A percentile compares a stretch with the other conserved stretches of the same genome.
Conservation (phyloP, 2,329 filamentous ascomycete species). For the Talaromyces atroroseus region DNA sequence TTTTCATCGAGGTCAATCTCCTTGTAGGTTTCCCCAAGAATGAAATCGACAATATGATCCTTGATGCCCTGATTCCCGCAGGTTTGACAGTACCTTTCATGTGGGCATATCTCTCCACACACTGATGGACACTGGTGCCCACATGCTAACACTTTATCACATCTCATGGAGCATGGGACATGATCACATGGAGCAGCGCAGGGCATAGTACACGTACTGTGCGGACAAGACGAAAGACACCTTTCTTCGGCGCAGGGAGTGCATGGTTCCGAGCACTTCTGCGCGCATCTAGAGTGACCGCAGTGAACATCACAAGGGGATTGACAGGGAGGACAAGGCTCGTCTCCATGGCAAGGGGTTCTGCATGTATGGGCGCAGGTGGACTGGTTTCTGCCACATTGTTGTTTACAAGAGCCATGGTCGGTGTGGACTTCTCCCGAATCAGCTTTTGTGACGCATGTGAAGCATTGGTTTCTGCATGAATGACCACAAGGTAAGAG, state of each 20-base stretch:
- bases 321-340: slow-evolving; percentile 25
- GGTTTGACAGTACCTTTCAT: slow-evolving; percentile 49
- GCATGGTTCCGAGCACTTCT: slow-evolving; percentile 56
- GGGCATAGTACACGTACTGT: slow-evolving; percentile 48
- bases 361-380: slow-evolving; percentile 55
- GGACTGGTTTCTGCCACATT: slow-evolving; percentile 47
- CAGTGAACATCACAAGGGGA: slow-evolving; percentile 52
- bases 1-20: slow-evolving; percentile 55
- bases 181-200: slow-evolving; percentile 64
- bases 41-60: slow-evolving; percentile 50
- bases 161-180: slow-evolving; percentile 60
- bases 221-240: slow-evolving; percentile 54
- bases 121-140: slow-evolving; percentile 61
- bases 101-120: slow-evolving; percentile 60
- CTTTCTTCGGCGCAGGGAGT: slow-evolving; percentile 52
- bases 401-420: slow-evolving; percentile 40
- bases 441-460: slow-evolving; percentile 41
- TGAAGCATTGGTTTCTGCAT: slow-evolving; percentile 47
- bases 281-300: slow-evolving; percentile 52
- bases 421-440: slow-evolving; percentile 26
- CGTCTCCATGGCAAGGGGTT: slow-evolving; percentile 46
- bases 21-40: slow-evolving; percentile 49
- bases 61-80: slow-evolving; percentile 46
- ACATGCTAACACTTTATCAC: slow-evolving; percentile 49
- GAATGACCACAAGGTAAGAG: slow-evolving; percentile 54